Conservation (phyloP, 306 rosid species). For the Betula pendula region DNA sequence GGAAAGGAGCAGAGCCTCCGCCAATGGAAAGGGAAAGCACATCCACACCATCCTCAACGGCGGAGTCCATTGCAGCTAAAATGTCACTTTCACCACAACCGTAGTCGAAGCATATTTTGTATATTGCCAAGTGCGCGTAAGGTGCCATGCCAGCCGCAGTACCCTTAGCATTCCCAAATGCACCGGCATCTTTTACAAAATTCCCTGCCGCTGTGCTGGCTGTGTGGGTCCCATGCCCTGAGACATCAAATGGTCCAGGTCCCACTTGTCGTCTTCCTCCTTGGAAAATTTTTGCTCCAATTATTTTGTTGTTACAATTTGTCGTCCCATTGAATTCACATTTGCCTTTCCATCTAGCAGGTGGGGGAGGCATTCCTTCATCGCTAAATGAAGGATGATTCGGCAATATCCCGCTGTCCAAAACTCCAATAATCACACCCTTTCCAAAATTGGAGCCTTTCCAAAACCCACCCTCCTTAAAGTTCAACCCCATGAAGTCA, state of each 20-base stretch:
- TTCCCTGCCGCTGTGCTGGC: slow-evolving; percentile 63
- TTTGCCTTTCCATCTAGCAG: slow-evolving; percentile 75
- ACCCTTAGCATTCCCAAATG: slow-evolving; percentile 56
- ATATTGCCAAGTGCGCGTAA: slow-evolving; percentile 61
- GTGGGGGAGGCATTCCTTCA: slow-evolving; percentile 62
- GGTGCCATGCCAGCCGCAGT: slow-evolving; percentile 75
- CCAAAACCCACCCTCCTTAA: slow-evolving; percentile 53
- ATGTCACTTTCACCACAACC: slow-evolving; percentile 44
- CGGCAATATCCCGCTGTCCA: slow-evolving; percentile 67
- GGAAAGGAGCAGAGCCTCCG: slow-evolving; percentile 47
- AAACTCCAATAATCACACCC: slow-evolving; percentile 64
- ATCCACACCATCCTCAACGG: slow-evolving; percentile 65
- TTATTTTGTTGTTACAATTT: slow-evolving; percentile 66
- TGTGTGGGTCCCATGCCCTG: slow-evolving; percentile 77
- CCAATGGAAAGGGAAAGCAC: slow-evolving; percentile 76
- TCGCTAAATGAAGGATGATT: slow-evolving; percentile 55
- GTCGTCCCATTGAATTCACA: slow-evolving; percentile 54
- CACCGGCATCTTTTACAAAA: slow-evolving; percentile 43
- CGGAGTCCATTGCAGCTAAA: slow-evolving; percentile 49
- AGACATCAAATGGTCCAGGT: slow-evolving; percentile 45
- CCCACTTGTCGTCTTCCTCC: not conserved
- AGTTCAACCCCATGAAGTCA: slow-evolving; percentile 56
- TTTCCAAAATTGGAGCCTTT: slow-evolving; percentile 28
- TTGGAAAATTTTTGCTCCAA: slow-evolving; percentile 61
- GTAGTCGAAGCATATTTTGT: slow-evolving; percentile 33